Conservation (phyloP, 2,329 filamentous ascomycete genomes). For the Aspergillus sp. region DNA sequence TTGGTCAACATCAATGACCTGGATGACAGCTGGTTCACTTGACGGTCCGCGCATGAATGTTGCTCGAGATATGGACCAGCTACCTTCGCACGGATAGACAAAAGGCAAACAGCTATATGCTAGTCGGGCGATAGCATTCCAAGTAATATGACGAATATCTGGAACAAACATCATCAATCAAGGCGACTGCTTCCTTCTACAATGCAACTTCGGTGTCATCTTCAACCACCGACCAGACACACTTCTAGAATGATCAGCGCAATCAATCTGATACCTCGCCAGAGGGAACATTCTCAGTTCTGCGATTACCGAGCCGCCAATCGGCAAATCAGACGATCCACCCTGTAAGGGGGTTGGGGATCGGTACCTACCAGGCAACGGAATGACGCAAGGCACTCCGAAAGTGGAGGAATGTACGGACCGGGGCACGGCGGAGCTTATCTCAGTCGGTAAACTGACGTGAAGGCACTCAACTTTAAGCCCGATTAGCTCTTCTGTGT, state of each 20-base stretch:
- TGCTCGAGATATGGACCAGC: background rate
- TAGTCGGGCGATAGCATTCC: background rate
- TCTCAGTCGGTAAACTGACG: constrained; percentile 8
- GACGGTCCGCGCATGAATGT: constrained; percentile 11
- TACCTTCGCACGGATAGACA: background rate
- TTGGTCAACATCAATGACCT: constrained; percentile 44
- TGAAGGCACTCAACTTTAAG: constrained; percentile 11
- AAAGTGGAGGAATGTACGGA: background rate
- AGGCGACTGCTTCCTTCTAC: background rate
- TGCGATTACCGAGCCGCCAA: constrained; percentile 3
- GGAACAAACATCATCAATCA: background rate
- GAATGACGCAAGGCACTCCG: constrained; percentile 13
- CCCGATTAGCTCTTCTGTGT: constrained; percentile 13
- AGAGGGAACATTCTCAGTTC: background rate
- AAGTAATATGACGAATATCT: background rate
- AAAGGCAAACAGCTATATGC: background rate
- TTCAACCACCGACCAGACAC: background rate
- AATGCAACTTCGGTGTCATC: too few relatives aligned
- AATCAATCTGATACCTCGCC: background rate
- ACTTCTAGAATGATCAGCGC: background rate
- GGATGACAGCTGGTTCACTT: constrained; percentile 45
- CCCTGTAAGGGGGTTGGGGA: constrained; percentile 6
- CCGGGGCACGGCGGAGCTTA: constrained; percentile 6
- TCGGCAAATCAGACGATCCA: constrained; percentile 8
- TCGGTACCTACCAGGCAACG: constrained; percentile 9